phyloP scores from a whole-genome alignment of 371 early-diverging fungal species.

The Mucor piriformis region DNA sequence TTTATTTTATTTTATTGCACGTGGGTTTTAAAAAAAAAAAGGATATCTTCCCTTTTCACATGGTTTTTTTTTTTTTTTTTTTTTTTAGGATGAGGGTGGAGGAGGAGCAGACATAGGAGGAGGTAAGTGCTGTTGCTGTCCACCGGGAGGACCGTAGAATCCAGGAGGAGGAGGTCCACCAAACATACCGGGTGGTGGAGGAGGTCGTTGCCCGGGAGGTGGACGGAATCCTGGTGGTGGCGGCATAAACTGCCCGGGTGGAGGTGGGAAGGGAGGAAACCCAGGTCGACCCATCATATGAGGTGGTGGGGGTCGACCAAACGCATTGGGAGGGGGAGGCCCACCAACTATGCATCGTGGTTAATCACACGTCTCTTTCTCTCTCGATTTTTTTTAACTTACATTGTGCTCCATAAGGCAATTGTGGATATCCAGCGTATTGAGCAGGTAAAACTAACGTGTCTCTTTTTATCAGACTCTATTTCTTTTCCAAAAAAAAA shows the following conservation, averaged over 20 bases:
- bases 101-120: slow-evolving; percentile 13
- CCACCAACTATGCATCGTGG: slow-evolving; percentile 21
- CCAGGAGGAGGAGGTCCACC: slow-evolving; percentile 22
- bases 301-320: slow-evolving; percentile 39
- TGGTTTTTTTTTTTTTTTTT: slow-evolving; percentile 1
- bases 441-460: slow-evolving; percentile 49
- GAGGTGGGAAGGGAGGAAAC: slow-evolving; percentile 54
- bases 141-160: slow-evolving; percentile 1
- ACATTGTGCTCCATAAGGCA: slow-evolving; percentile 33
- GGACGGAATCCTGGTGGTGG: slow-evolving; percentile 44
- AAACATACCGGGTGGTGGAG: slow-evolving; percentile 25
- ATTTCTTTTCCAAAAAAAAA: neutral
- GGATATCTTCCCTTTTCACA: neutral
- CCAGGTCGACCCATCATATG: slow-evolving; percentile 58
- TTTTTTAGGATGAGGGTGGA: slow-evolving; percentile 16
- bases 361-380: neutral
- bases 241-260: slow-evolving; percentile 49
- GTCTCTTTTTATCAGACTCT: neutral
- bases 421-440: slow-evolving; percentile 55
- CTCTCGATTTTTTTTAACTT: slow-evolving; percentile 3
- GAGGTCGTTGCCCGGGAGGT: slow-evolving; percentile 23
- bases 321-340: slow-evolving; percentile 25
- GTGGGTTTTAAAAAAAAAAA: neutral
- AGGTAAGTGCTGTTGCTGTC: neutral
- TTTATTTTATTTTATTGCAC: neutral